These are phyloP conservation scores for Purpureocillium takamizusanense DNA, from an alignment of 2,329 filamentous ascomycete species.

Conservation along the genomic window DNA sequence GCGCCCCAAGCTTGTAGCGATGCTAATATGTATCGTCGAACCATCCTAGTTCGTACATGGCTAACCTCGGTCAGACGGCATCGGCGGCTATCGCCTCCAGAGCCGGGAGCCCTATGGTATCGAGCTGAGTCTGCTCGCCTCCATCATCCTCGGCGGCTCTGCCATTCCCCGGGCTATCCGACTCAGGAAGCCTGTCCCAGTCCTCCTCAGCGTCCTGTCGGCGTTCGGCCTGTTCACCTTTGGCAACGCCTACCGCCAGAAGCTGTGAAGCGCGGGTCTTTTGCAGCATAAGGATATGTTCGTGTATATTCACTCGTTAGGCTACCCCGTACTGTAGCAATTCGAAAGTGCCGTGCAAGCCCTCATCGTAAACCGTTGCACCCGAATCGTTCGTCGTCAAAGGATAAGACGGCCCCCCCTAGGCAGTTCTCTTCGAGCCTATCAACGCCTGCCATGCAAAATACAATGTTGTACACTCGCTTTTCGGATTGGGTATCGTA, in stretches of 20 bases:
- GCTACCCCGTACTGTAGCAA: too few relatives aligned
- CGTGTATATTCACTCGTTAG: background rate
- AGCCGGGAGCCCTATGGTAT: slow-evolving; percentile 70
- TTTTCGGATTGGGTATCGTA: slow-evolving; percentile 2
- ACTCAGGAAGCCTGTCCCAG: slow-evolving; percentile 74
- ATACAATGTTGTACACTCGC: slow-evolving; percentile 6
- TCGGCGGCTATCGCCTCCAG: slow-evolving; percentile 75
- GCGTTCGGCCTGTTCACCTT: slow-evolving; percentile 72
- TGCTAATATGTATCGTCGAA: too few relatives aligned
- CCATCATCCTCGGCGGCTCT: slow-evolving; percentile 72
- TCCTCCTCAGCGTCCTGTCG: slow-evolving; percentile 69
- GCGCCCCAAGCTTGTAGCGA: background rate
- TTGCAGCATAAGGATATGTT: background rate
- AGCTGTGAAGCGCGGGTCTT: slow-evolving; percentile 17
- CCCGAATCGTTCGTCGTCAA: too few relatives aligned
- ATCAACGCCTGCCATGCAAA: slow-evolving; percentile 10
- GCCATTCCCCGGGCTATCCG: slow-evolving; percentile 82
- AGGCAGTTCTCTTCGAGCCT: background rate
- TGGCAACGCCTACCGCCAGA: slow-evolving; percentile 54
- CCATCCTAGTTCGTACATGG: too few relatives aligned
- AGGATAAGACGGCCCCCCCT: too few relatives aligned
- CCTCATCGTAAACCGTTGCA: too few relatives aligned
- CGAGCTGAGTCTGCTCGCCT: slow-evolving; percentile 83
- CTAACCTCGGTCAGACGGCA: slow-evolving; percentile 44
- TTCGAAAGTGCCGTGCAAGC: too few relatives aligned